Conservation (phyloP, 345 rosid species). For the Eucalyptus marginata region DNA sequence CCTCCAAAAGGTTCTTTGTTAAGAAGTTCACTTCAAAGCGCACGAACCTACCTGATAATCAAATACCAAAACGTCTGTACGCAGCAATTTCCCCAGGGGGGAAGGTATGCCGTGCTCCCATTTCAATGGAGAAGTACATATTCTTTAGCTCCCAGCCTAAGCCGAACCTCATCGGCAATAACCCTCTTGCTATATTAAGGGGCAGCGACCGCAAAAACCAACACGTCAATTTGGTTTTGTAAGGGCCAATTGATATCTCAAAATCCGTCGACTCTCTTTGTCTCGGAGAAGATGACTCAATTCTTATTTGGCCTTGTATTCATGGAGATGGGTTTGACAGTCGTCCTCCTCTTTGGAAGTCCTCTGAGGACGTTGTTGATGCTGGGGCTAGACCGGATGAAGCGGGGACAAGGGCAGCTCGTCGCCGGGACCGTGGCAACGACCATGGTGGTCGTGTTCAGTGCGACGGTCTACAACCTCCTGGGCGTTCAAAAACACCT, state of each 20-base stretch:
- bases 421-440: slow-evolving; percentile 25
- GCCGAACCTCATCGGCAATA: neutral
- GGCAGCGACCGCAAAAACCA: neutral
- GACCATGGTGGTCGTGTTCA: slow-evolving; percentile 26
- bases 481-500: slow-evolving; percentile 8
- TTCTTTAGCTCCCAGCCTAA: neutral
- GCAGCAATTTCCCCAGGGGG: neutral
- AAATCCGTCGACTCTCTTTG: neutral
- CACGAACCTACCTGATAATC: neutral
- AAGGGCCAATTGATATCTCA: neutral
- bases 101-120: neutral
- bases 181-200: neutral
- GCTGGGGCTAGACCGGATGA: slow-evolving; percentile 13
- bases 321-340: slow-evolving; percentile 20
- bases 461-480: neutral
- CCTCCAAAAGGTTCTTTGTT: neutral
- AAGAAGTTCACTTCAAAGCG: neutral
- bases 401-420: slow-evolving; percentile 31
- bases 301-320: slow-evolving; percentile 19
- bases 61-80: neutral
- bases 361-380: slow-evolving; percentile 31
- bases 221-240: neutral
- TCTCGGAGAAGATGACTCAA: slow-evolving; percentile 13
- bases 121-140: neutral
- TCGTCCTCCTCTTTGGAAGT: slow-evolving; percentile 13